Base-by-base conservation (phyloP, 108 stramenopile species). In the Fragilaria radians region DNA sequence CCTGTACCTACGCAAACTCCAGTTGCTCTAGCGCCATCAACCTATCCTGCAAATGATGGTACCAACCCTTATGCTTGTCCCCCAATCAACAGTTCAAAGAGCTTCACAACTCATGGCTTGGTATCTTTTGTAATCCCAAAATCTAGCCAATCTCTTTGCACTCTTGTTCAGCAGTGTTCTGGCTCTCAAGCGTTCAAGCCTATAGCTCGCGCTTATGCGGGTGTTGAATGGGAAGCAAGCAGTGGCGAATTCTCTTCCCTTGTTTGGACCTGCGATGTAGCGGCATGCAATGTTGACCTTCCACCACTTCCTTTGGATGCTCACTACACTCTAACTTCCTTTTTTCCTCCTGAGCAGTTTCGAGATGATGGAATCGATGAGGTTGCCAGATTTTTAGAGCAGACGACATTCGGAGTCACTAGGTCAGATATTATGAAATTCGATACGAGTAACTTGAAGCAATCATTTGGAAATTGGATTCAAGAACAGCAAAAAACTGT, bases 161-260 rank as follows among this genome's bases (percentile, higher is more conserved):
- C 36, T 7, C 14, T 42, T 7, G 36, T 42, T 42, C 36, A 42
- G 36, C 11, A 11, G 11, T 42, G 11, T 11, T 14, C 36, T 14
- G 36, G 14, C 14, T 7, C 11, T 42, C 11, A 42, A 14, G 14
- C 11, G 11, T 42, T 42, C 14, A 42, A 42, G 14, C 88, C 88
- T 1, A 59, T 81, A 45, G 88, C 65, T 21, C 62, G 88, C 28
- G 74, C 78, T 9, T 90, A 90, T 59, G 57, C 74, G 54, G 81
- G 79, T 22, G 49, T 68, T 4, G 68, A 70, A 26, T 90, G 88
- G 88, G 82, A 90, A 49, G 36, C 60, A 7, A 49, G 59, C 49
- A 59, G 65, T 24, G 82, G 86, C 46, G 59, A 57, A 17, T 67
- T 65, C 32, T 65, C 22, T 24, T 26, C 2, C 3, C 52, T 52